Evolutionary conservation across 768 basidiomycete species (phyloP).

Genomic region (Boletus sp.): DNA sequence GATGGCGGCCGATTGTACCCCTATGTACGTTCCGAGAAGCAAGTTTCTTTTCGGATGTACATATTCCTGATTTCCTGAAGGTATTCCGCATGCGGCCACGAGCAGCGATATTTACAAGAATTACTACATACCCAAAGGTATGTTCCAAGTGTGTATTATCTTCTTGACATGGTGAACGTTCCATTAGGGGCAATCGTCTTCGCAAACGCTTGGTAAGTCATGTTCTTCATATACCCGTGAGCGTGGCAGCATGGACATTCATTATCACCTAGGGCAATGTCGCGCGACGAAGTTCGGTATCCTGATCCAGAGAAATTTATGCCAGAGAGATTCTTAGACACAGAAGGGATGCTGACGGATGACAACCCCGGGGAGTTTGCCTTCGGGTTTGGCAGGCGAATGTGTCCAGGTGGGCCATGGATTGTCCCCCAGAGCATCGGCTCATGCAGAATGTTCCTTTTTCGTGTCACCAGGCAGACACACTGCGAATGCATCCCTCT

Average conservation of each 20-base stretch:
- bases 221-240: background rate
- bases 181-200: background rate
- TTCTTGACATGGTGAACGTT: background rate
- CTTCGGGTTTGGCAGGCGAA: no score
- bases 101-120: constrained; percentile 40
- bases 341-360: no score
- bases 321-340: constrained; percentile 10
- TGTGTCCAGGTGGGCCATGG: no score
- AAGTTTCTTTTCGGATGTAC: background rate
- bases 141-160: background rate
- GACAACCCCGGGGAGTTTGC: no score
- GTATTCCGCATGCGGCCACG: constrained; percentile 29
- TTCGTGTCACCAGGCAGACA: no score
- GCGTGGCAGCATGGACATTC: background rate
- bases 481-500: no score
- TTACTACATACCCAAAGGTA: constrained; percentile 52
- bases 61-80: background rate
- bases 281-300: constrained; percentile 7
- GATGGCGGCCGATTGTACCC: background rate
- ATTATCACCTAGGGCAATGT: background rate
- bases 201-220: background rate
- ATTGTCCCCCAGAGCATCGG: no score
- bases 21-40: background rate
- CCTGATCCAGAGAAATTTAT: constrained; percentile 8
- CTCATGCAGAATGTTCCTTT: no score